These are phyloP conservation scores for Backusella westeae DNA, from an alignment of 192 early-diverging fungal genomes.

Conservation along the genomic window DNA sequence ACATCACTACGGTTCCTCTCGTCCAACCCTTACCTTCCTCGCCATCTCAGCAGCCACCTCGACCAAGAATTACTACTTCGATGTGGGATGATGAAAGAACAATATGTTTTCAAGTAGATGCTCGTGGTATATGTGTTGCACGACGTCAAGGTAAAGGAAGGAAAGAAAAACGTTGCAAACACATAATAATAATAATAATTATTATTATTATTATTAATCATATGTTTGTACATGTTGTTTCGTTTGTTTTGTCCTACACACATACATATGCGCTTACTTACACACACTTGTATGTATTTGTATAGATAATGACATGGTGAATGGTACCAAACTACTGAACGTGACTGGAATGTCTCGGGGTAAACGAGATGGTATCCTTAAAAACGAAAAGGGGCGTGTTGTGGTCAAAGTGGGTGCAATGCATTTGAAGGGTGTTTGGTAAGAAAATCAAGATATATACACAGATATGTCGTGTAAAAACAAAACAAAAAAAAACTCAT, in stretches of 20 bases:
- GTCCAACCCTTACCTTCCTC: constrained; percentile 1
- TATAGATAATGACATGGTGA: constrained; percentile 69
- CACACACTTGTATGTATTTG: neutral
- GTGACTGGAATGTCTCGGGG: constrained; percentile 69
- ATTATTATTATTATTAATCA: constrained; percentile 6
- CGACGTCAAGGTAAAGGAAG: constrained; percentile 45
- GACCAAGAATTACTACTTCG: constrained; percentile 46
- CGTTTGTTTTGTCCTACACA: neutral
- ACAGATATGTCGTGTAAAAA: neutral
- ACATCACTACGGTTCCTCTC: neutral
- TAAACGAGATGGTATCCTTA: constrained; percentile 67
- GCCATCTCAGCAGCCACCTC: neutral
- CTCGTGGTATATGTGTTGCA: constrained; percentile 59
- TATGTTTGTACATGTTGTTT: neutral
- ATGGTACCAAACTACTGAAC: constrained; percentile 71
- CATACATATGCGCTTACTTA: neutral
- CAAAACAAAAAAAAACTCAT: neutral
- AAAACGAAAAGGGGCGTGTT: constrained; percentile 66
- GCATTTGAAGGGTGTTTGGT: constrained; percentile 75
- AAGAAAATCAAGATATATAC: neutral
- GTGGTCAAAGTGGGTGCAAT: constrained; percentile 69
- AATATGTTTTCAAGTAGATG: constrained; percentile 65
- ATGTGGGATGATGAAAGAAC: constrained; percentile 70
- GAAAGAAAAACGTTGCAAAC: neutral
- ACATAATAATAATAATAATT: no score